Conservation (phyloP, 371 early-diverging fungal species). For the Syncephalastrum racemosum region DNA sequence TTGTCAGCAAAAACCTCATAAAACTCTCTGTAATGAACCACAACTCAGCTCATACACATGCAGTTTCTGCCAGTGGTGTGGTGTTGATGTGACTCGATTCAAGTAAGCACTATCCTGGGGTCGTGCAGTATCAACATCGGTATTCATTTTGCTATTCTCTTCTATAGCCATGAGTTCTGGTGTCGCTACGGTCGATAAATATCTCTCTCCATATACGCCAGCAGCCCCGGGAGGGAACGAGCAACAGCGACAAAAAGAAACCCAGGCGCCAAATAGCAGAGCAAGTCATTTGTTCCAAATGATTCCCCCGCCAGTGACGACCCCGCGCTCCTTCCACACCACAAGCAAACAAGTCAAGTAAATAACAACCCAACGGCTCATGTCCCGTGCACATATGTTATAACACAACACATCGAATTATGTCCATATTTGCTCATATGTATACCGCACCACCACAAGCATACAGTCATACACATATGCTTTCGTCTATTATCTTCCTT, state of each 20-base stretch:
- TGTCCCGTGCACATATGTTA: no score
- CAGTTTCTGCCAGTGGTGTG: conserved; percentile 8
- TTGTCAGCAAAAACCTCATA: no score
- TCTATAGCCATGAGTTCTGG: conserved; percentile 14
- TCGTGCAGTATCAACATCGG: not conserved
- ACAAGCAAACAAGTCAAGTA: not conserved
- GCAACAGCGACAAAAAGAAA: no score
- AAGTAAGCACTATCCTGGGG: conserved; percentile 1
- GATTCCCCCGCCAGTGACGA: not conserved
- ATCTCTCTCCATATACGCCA: conserved; percentile 80
- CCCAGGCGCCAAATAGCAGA: no score
- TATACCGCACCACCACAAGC: no score
- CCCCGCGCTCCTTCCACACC: not conserved
- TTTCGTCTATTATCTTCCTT: not conserved
- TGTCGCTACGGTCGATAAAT: conserved; percentile 9
- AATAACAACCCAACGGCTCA: not conserved
- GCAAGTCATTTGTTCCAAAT: no score
- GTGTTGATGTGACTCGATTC: conserved; percentile 14
- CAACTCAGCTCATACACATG: no score
- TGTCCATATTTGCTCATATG: no score
- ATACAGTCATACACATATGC: not conserved
- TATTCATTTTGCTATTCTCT: not conserved
- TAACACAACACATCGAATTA: no score
- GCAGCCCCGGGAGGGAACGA: conserved; percentile 34
- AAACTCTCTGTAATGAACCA: no score